phyloP scores from a whole-genome alignment of 805 yeast species.

The Saccharomycopsis sp. region DNA sequence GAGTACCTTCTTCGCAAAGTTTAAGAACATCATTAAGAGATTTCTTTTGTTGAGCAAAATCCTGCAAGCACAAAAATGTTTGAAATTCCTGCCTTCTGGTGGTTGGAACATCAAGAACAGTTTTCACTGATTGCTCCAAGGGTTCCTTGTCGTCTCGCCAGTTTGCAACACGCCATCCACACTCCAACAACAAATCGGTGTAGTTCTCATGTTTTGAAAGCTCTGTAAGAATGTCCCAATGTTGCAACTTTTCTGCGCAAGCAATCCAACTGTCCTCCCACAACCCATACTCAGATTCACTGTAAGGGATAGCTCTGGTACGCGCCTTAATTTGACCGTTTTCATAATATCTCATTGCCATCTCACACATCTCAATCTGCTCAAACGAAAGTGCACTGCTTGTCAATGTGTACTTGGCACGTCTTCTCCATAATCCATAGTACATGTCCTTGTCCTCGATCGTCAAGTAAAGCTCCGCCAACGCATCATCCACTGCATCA shows the following conservation, averaged over 20 bases:
- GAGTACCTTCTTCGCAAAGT: slow-evolving; percentile 93
- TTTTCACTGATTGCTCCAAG: slow-evolving; percentile 84
- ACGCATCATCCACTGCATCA: slow-evolving; percentile 82
- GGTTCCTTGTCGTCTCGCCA: slow-evolving; percentile 96
- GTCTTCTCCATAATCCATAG: slow-evolving; percentile 94
- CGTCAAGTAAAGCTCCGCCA: slow-evolving; percentile 79
- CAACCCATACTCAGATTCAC: slow-evolving; percentile 86
- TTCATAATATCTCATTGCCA: slow-evolving; percentile 89
- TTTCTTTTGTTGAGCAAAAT: slow-evolving; percentile 84
- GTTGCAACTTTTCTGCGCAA: slow-evolving; percentile 94
- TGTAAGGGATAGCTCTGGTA: slow-evolving; percentile 88
- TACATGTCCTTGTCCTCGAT: slow-evolving; percentile 94
- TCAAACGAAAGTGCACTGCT: slow-evolving; percentile 89
- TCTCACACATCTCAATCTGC: slow-evolving; percentile 91
- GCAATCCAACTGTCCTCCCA: slow-evolving; percentile 99
- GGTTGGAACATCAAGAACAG: slow-evolving; percentile 97
- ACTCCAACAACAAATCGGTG: slow-evolving; percentile 87
- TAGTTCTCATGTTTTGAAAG: slow-evolving; percentile 97
- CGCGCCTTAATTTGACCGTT: slow-evolving; percentile 95
- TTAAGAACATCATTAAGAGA: slow-evolving; percentile 77
- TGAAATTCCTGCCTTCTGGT: slow-evolving; percentile 95
- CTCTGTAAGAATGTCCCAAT: slow-evolving; percentile 96
- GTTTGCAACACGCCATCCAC: slow-evolving; percentile 99
- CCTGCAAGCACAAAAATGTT: slow-evolving; percentile 87
- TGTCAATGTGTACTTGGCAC: slow-evolving; percentile 91